Percentiles rank a stretch among this genome's conserved stretches.
phyloP scores from a whole-genome alignment of 2,329 filamentous ascomycete species.

The Didymella arachidicola region DNA sequence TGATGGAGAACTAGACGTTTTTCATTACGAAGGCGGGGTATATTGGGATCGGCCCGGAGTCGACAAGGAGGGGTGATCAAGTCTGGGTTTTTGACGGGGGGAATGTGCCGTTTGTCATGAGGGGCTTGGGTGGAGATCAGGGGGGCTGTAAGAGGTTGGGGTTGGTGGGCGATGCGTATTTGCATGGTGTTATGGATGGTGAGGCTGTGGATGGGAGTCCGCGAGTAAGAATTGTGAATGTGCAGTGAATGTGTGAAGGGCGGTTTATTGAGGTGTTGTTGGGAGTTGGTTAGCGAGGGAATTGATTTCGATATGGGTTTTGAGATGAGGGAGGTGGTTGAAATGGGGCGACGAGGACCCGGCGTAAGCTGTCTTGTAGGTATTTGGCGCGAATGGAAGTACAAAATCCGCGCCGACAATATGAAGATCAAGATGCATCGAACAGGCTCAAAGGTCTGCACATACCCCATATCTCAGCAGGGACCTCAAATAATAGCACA shows the following conservation, averaged over 20 bases:
- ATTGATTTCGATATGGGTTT: no score
- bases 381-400: no score
- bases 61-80: constrained; percentile 8
- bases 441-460: no score
- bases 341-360: no score
- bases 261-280: background rate
- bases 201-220: constrained; percentile 1
- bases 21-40: constrained; percentile 23
- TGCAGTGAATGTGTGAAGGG: background rate
- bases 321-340: no score
- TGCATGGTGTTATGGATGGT: constrained; percentile 27
- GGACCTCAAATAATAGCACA: no score
- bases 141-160: background rate
- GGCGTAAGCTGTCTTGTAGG: no score
- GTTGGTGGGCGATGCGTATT: constrained; percentile 24
- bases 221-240: background rate
- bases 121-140: background rate
- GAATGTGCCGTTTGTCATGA: constrained; percentile 23
- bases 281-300: no score
- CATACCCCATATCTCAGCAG: no score
- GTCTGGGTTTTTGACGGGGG: constrained; percentile 23
- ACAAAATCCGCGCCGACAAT: no score
- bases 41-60: constrained; percentile 23
- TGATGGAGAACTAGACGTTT: constrained; percentile 20
- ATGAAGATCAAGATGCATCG: no score